Base-by-base conservation (phyloP, 1,284 basidiomycete genomes). In the Erythrobasidium hasegawianum region DNA sequence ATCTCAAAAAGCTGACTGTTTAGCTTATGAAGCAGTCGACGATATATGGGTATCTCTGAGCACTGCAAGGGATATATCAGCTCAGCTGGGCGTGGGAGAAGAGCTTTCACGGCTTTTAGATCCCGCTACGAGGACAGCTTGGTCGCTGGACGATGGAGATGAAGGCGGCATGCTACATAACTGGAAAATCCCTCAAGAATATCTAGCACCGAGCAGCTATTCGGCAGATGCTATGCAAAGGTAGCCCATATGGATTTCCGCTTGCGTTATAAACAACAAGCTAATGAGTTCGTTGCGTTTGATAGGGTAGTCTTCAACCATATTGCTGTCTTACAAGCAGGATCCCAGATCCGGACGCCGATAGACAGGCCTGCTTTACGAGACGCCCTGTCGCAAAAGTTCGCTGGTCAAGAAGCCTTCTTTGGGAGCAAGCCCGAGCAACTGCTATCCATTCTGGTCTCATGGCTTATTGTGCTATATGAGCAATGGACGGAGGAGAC, bases 151-250 rank as follows among this genome's bases (percentile, higher is more conserved):
- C 16, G 20, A 53, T 26, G 50, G 50, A 9, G 50, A 53, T 16
- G 50, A 53, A 53, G 50, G 50, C n/a, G 50, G 50, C 4, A 53
- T 53, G 18, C 50, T 53, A 8, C 50, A 53, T 26, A 53, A 53
- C 26, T 53, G 50, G 50, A 53, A 53, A 26, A 53, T 53, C 26
- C 50, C 50, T 20, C 22, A 22, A 16, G 16, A 53, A 20, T 16
- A 20, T 8, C n/a, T 53, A n/a, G 26, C 14, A 7, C 9, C 50
- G 26, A 53, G 26, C 50, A 24, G 22, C 22, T 53, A 53, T 26
- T 24, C 22, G 7, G 14, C 50, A 16, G 26, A 53, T 16, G 20
- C 50, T 16, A 53, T 53, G 26, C 50, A 24, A 26, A 29, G 26
- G 50, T 53, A 20, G 18, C n/a, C n/a, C n/a, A n/a, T n/a, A n/a